These are phyloP conservation scores for Zopfia rhizophila DNA, from an alignment of 2,329 filamentous ascomycete genomes.

Conservation along the genomic window DNA sequence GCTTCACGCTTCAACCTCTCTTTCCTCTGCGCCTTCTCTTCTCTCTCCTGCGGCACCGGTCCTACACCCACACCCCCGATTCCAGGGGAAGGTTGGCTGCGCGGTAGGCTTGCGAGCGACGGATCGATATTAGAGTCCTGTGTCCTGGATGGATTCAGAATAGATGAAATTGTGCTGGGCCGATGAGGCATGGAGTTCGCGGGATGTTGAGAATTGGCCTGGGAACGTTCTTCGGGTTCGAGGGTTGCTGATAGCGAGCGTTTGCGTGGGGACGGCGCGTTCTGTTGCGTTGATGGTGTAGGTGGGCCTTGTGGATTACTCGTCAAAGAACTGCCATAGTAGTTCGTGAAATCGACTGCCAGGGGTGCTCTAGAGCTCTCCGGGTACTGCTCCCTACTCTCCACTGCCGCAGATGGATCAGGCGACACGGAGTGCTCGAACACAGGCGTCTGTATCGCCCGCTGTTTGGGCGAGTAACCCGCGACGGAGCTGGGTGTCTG, in stretches of 20 bases:
- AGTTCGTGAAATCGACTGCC: constrained; percentile 51
- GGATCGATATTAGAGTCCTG: constrained; percentile 47
- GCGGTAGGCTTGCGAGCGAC: constrained; percentile 35
- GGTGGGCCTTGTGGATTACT: constrained; percentile 21
- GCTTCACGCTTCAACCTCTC: constrained; percentile 44
- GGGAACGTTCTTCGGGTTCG: constrained; percentile 37
- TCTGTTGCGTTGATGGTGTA: constrained; percentile 27
- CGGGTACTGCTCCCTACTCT: constrained; percentile 40
- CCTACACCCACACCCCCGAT: too few relatives aligned
- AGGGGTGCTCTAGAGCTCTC: constrained; percentile 43
- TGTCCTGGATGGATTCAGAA: constrained; percentile 40
- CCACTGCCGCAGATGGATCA: constrained; percentile 41
- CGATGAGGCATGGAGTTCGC: constrained; percentile 40
- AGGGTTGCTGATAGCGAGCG: constrained; percentile 48
- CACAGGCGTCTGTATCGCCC: constrained; percentile 37
- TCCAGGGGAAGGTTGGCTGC: constrained; percentile 33
- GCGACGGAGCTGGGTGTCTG: constrained; percentile 40
- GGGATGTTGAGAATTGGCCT: constrained; percentile 14
- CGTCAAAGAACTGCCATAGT: constrained; percentile 32
- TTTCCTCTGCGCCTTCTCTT: constrained; percentile 42
- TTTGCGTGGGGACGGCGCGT: constrained; percentile 44
- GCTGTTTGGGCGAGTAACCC: constrained; percentile 42
- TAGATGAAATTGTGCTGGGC: constrained; percentile 46
- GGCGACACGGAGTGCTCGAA: constrained; percentile 49
- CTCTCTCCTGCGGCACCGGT: constrained; percentile 31